phyloP scores from a whole-genome alignment of 1,284 basidiomycete species.

The Ganoderma boninense region DNA sequence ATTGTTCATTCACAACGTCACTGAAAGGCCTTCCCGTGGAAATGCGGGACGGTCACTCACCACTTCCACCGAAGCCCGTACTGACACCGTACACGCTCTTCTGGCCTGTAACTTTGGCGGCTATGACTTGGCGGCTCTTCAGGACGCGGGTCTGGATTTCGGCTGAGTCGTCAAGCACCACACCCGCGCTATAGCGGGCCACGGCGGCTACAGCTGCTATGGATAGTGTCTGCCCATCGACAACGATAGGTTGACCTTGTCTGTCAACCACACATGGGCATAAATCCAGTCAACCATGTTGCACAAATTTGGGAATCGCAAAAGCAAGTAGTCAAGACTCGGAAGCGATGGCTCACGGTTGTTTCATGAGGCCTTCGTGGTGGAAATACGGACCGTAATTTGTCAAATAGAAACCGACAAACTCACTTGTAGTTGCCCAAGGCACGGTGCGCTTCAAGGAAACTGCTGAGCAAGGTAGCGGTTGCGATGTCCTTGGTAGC shows the following conservation, averaged over 20 bases:
- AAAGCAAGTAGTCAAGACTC: conserved; percentile 1
- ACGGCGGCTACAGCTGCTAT: conserved; percentile 79
- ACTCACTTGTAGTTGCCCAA: conserved; percentile 41
- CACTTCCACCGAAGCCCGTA: conserved; percentile 86
- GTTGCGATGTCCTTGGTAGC: conserved; percentile 15
- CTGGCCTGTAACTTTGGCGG: conserved; percentile 70
- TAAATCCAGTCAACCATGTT: background rate
- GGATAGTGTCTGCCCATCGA: conserved; percentile 77
- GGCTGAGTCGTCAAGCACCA: conserved; percentile 61
- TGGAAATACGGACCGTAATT: background rate
- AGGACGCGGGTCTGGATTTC: conserved; percentile 58
- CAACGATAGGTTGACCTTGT: conserved; percentile 64
- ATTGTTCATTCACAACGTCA: background rate
- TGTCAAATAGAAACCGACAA: background rate
- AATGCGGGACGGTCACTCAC: conserved; percentile 44
- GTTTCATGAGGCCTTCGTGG: background rate
- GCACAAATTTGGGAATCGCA: background rate
- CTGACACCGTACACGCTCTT: conserved; percentile 84
- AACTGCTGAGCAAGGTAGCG: conserved; percentile 36
- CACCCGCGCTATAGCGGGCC: conserved; percentile 66
- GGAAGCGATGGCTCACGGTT: background rate
- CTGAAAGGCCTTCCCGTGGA: conserved; percentile 1
- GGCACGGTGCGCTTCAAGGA: conserved; percentile 40
- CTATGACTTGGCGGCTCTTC: conserved; percentile 69
- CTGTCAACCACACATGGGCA: conserved; percentile 42